Evolutionary conservation across 352 stramenopile species (phyloP), one percentile per base, ranked within the genome.

Genomic region (Globisporangium spiculum): DNA sequence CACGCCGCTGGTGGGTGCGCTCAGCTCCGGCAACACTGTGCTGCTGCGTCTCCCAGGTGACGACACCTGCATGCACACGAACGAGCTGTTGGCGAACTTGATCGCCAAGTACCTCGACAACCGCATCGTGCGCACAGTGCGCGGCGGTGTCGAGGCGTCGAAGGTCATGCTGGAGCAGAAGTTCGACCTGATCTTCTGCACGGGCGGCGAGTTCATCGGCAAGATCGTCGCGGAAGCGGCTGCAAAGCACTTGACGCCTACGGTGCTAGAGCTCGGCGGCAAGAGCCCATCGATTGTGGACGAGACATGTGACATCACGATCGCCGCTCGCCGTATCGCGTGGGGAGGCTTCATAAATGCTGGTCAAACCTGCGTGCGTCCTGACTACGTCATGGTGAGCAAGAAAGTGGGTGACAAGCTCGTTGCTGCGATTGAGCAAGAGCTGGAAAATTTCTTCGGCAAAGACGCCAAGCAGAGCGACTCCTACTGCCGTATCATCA

Each of bases 321-420:
- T 96, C 32, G 75, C 92, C 1, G 87, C 83, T 52, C 34, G 84
- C 52, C 81, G 96, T 7, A 85, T 99, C 46, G 73, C 92, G 8
- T 98, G 82, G 78, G 83, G 73, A 2, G 93, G 97, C 26, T 93
- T 85, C 44, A 66, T 96, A 24, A 99, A 99, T 75, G 70, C 77
- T n/a, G 96, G 97, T 3, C 97, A 99, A 79, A 98, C 88, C 50
- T 99, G 97, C 76, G 80, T 99, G 38, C 84, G 93, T 16, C 93
- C 96, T 3, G 96, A 99, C 76, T 98, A 98, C 79, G 66, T 98
- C 4, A 58, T 99, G 24, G 89, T 97, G n/a, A 80, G 96, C 65
- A 68, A 84, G 27, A 81, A 82, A 44, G 71, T 97, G 44, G 75
- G 88, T 14, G 77, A 96, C 63, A 30, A 70, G 38, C 75, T 93